A percentile compares a stretch with the other conserved stretches of the same genome.
Conservation (phyloP, 2,329 filamentous ascomycete genomes). For the Cryphonectria carpinicola region DNA sequence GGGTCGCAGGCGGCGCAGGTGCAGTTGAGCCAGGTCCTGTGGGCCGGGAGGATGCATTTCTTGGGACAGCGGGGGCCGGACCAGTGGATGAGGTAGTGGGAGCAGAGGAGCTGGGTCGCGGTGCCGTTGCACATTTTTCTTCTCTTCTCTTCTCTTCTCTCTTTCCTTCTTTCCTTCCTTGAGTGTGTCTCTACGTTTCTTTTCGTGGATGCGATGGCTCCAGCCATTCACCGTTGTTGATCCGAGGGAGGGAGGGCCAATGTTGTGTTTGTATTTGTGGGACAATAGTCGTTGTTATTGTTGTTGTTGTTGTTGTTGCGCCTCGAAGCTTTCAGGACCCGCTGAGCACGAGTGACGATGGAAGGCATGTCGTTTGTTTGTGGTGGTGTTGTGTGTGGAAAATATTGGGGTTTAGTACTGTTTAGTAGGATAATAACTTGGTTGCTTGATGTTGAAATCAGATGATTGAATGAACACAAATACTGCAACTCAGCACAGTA, state of each 20-base stretch:
- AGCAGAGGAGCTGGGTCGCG: slow-evolving; percentile 28
- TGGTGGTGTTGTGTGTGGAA: neutral
- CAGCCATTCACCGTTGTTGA: neutral
- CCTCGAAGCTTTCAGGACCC: slow-evolving; percentile 14
- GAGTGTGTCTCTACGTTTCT: neutral
- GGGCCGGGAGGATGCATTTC: slow-evolving; percentile 26
- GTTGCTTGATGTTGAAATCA: neutral
- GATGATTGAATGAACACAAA: neutral
- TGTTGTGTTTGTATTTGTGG: neutral
- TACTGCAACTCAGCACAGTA: neutral
- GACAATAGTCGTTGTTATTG: too few species aligned
- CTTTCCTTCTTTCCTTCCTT: neutral
- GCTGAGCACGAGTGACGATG: neutral
- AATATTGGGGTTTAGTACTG: neutral
- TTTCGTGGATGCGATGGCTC: neutral
- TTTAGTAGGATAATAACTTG: neutral
- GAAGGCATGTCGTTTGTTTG: slow-evolving; percentile 18
- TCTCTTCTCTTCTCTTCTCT: neutral
- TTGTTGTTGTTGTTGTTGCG: neutral
- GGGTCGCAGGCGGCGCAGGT: slow-evolving; percentile 31
- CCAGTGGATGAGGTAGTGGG: slow-evolving; percentile 30
- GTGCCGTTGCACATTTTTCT: slow-evolving; percentile 28
- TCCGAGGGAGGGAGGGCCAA: neutral
- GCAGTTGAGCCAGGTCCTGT: slow-evolving; percentile 24
- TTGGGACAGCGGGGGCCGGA: slow-evolving; percentile 24